A percentile compares a stretch with the other conserved stretches of the same genome.
phyloP scores from a whole-genome alignment of 257 asterid genomes.

The Paulownia fortunei region DNA sequence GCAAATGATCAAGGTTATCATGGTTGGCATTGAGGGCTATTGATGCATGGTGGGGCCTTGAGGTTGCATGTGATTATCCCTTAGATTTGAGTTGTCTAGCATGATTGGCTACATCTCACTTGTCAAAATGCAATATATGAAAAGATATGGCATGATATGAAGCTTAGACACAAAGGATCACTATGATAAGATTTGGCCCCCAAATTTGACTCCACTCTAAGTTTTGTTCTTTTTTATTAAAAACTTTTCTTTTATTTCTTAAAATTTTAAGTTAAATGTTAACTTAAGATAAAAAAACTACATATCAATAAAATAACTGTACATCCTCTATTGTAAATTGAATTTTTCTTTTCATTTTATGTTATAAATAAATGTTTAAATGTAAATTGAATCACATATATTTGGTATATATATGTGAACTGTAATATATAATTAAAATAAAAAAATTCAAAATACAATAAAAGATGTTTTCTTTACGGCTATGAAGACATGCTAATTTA shows the following conservation, averaged over 20 bases:
- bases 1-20: not conserved
- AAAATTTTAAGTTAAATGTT: not conserved
- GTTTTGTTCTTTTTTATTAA: not conserved
- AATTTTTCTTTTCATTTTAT: too few relatives aligned
- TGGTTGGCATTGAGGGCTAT: conserved; percentile 1
- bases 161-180: not conserved
- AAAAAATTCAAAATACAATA: too few relatives aligned
- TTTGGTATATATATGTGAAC: too few relatives aligned
- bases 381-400: too few relatives aligned
- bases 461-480: too few relatives aligned
- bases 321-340: too few relatives aligned
- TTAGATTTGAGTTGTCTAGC: conserved; percentile 29
- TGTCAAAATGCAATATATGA: not conserved
- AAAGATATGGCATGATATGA: not conserved
- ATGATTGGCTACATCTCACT: not conserved
- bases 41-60: not conserved
- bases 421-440: too few relatives aligned
- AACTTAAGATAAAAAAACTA: too few relatives aligned
- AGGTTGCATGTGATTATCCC: conserved; percentile 29
- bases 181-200: not conserved
- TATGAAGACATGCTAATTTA: too few relatives aligned
- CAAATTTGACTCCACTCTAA: not conserved
- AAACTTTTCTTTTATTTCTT: not conserved
- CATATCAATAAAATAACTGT: too few relatives aligned
- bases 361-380: too few relatives aligned